Base-by-base conservation (phyloP, 208 protist species). In the Trypanosoma cruzi region DNA sequence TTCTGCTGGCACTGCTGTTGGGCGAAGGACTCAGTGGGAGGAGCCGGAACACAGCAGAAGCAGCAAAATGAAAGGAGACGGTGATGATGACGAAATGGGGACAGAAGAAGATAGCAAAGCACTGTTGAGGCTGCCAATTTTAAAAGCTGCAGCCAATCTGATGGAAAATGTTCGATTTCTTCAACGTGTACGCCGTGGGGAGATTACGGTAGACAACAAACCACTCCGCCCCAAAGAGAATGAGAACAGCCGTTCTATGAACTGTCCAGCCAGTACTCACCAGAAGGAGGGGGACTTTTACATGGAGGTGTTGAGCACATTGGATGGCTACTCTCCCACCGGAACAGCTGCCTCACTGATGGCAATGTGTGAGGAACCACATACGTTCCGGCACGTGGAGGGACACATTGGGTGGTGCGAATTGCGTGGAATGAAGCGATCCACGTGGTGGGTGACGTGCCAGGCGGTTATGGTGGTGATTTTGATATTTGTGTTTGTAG, bases 341-440 rank as follows among this genome's bases (percentile, higher is more conserved):
- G 84, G 81, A 16, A 59, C 73, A 1, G 82, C 82, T 2, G 73
- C 79, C n/a, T 66, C 67, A 67, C 32, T 93, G 54, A 50, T 93
- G 48, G 55, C 65, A 0, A 61, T 93, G 49, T 87, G 84, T 54
- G 87, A 93, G 58, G 53, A 73, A 34, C 77, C 81, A n/a, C 56
- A 63, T 18, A 48, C 52, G 8, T 93, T 93, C 50, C 78, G 75
- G 16, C 54, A 49, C 50, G 54, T 34, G n/a, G 48, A 56, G 16
- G 80, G 75, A 0, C 87, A 93, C 64, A 76, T 88, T 40, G 87
- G 87, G n/a, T 93, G 89, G 56, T 71, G 77, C 26, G 84, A 86
- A 54, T 48, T 86, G 22, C 80, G 79, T 46, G 66, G 34, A 52
- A 48, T 53, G 7, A 53, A 31, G n/a, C 16, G 37, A 40, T 34